These are phyloP conservation scores for Artemisia argyi DNA, from an alignment of 129 eudicot species.

Conservation along the genomic window DNA sequence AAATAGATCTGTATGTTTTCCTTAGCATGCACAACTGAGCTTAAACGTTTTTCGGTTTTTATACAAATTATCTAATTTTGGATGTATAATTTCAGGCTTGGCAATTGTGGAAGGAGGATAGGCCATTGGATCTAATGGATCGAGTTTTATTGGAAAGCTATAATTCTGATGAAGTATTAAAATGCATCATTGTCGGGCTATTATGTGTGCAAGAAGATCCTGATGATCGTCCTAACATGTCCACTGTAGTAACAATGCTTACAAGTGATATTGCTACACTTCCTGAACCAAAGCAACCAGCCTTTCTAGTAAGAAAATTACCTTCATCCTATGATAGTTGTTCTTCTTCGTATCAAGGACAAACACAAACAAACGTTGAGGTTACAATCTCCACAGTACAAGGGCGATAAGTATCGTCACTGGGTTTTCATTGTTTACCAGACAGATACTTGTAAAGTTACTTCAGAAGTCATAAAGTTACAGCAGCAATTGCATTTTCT, in stretches of 20 bases:
- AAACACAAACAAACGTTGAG: constrained; percentile 27
- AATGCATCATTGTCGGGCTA: constrained; percentile 49
- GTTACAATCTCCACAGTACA: constrained; percentile 33
- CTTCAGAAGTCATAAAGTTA: not conserved
- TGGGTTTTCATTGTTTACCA: not conserved
- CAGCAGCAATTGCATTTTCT: not conserved
- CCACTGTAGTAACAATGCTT: constrained; percentile 40
- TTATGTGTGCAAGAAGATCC: constrained; percentile 61
- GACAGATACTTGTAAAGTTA: constrained; percentile 13
- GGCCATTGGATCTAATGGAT: constrained; percentile 40
- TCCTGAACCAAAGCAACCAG: constrained; percentile 55
- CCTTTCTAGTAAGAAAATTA: constrained; percentile 39
- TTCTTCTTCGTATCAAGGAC: constrained; percentile 34
- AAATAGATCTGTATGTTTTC: no score
- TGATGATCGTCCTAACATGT: constrained; percentile 49
- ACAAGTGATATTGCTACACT: constrained; percentile 40
- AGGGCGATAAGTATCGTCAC: constrained; percentile 31
- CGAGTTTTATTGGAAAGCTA: constrained; percentile 28
- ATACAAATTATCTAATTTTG: not conserved
- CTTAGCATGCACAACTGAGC: not conserved
- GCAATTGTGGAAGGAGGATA: constrained; percentile 45
- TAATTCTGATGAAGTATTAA: constrained; percentile 29
- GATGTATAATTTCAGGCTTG: constrained; percentile 30
- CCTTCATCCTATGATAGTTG: constrained; percentile 20
- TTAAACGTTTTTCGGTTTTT: not conserved